Conservation (phyloP, 169 alveolate species). For the Babesia sp. region DNA sequence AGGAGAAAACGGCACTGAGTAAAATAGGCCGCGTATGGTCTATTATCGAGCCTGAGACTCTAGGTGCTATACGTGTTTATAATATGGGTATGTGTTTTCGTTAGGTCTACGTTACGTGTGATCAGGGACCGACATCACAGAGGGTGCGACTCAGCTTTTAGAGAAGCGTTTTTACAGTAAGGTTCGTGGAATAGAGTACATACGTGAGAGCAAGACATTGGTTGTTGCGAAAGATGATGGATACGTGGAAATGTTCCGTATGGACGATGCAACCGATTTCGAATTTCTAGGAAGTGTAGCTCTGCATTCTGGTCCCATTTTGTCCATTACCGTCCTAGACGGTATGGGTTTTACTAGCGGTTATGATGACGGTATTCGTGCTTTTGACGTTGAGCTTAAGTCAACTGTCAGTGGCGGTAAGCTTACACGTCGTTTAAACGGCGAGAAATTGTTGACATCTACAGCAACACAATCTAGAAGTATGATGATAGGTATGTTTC, state of each 20-base stretch:
- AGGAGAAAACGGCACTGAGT: conserved; percentile 75
- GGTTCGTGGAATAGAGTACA: conserved; percentile 34
- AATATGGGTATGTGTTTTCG: conserved; percentile 56
- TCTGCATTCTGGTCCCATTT: conserved; percentile 69
- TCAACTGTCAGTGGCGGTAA: conserved; percentile 75
- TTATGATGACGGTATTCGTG: conserved; percentile 73
- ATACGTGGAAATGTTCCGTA: conserved; percentile 23
- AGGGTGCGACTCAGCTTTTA: conserved; percentile 2
- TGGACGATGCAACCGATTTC: conserved; percentile 41
- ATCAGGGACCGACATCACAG: conserved; percentile 18
- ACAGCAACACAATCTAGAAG: conserved; percentile 10
- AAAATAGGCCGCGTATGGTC: conserved; percentile 80
- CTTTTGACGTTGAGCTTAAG: conserved; percentile 43
- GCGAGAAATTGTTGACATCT: conserved; percentile 72
- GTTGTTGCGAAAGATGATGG: conserved; percentile 63
- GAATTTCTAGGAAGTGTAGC: conserved; percentile 54
- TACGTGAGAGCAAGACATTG: conserved; percentile 26
- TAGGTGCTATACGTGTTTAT: conserved; percentile 71
- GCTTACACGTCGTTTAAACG: conserved; percentile 70
- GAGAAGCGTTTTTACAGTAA: conserved; percentile 33
- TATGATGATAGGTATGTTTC: conserved; percentile 14
- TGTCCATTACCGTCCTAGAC: conserved; percentile 48
- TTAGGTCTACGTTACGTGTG: not conserved
- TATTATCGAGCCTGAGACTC: conserved; percentile 72
- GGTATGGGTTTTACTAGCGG: conserved; percentile 72